phyloP scores from a whole-genome alignment of 148 eudicot species.

The Oxyria digyna region DNA sequence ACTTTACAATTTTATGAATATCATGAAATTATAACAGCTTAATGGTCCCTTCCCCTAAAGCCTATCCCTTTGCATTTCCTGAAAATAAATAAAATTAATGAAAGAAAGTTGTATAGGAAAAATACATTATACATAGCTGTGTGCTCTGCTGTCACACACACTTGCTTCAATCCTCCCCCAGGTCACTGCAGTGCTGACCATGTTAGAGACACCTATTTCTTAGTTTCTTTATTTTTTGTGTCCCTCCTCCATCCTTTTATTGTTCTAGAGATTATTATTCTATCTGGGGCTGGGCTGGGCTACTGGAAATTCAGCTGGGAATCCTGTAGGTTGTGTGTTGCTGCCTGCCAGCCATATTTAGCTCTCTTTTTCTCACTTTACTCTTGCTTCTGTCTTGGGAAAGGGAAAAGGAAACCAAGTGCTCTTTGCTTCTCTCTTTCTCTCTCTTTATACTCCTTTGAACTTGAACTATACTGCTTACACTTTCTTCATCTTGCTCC shows the following conservation, averaged over 20 bases:
- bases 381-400: slow-evolving; percentile 4
- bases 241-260: no score
- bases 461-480: background rate
- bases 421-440: background rate
- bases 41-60: slow-evolving; percentile 15
- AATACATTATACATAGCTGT: background rate
- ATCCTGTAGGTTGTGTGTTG: slow-evolving; percentile 1
- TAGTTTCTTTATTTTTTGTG: background rate
- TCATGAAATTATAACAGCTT: slow-evolving; percentile 4
- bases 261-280: slow-evolving; percentile 3
- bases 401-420: background rate
- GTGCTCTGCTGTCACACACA: background rate
- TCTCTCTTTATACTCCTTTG: background rate
- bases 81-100: background rate
- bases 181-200: no score
- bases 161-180: no score
- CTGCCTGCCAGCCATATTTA: slow-evolving; percentile 4
- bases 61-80: slow-evolving; percentile 29
- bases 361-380: slow-evolving; percentile 2
- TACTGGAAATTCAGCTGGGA: background rate
- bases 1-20: background rate
- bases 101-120: no score
- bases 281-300: no score
- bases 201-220: background rate
- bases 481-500: background rate